Percentiles rank a stretch among this genome's conserved stretches.
Conservation (phyloP, 805 yeast species). For the Candida maltosa region DNA sequence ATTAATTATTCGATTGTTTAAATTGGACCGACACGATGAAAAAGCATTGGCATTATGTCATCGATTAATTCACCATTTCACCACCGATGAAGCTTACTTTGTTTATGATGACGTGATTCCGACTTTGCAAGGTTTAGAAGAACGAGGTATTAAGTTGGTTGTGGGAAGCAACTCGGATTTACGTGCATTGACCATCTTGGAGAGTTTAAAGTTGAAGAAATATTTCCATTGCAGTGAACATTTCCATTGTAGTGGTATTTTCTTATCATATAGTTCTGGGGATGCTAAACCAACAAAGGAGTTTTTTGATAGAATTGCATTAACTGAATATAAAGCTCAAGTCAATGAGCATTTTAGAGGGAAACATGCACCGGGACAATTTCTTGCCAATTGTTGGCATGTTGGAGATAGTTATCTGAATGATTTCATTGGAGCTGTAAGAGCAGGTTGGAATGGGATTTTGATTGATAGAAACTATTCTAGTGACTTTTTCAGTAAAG, state of each 20-base stretch:
- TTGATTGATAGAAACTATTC: slow-evolving; percentile 43
- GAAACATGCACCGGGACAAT: slow-evolving; percentile 6
- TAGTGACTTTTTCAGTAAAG: slow-evolving; percentile 13
- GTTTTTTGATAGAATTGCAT: slow-evolving; percentile 38
- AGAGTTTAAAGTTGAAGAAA: slow-evolving; percentile 41
- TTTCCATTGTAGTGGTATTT: slow-evolving; percentile 37
- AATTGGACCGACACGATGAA: slow-evolving; percentile 20
- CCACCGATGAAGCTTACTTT: slow-evolving; percentile 48
- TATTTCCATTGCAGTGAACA: slow-evolving; percentile 14
- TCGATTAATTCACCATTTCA: slow-evolving; percentile 47
- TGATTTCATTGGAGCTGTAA: slow-evolving; percentile 50
- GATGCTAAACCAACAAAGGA: slow-evolving; percentile 47
- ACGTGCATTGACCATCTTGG: slow-evolving; percentile 42
- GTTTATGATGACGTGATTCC: slow-evolving; percentile 53
- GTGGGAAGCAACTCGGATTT: slow-evolving; percentile 65
- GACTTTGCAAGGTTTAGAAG: slow-evolving; percentile 31
- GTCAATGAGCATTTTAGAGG: slow-evolving; percentile 10
- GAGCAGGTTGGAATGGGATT: slow-evolving; percentile 63
- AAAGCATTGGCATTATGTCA: slow-evolving; percentile 37
- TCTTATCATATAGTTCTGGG: slow-evolving; percentile 57
- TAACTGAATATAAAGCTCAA: slow-evolving; percentile 1
- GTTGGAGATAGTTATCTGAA: slow-evolving; percentile 60
- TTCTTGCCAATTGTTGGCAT: slow-evolving; percentile 48
- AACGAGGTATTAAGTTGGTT: slow-evolving; percentile 33
- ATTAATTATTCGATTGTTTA: slow-evolving; percentile 43